Evolutionary conservation across 2,329 filamentous ascomycete species (phyloP), one percentile per base, ranked within the genome.

Genomic region (Endothia cerciana): DNA sequence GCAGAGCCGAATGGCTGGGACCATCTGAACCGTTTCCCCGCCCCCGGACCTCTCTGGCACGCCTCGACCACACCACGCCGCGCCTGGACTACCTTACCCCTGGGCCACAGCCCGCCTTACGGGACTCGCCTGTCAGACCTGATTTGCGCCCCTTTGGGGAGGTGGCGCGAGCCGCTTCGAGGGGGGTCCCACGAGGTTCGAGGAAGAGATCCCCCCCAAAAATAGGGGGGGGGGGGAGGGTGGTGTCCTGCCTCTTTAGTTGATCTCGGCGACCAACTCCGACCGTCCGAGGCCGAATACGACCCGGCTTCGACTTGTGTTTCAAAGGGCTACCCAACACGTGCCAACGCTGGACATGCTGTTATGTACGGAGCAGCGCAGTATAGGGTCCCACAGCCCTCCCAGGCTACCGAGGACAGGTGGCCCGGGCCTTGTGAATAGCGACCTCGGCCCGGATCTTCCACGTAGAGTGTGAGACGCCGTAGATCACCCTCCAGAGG

Each of bases 1-100:
- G 61, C 65, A 65, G 65, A 68, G 66, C 64, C 64, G 66, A 66
- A 63, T 68, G 64, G 64, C 56, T 64, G 66, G 66, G 66, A 66
- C 28, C 60, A 56, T 47, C 59, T 64, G 58, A 57, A 57, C 55
- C 19, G 55, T 55, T 56, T 68, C 66, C 66, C 66, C 66, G 66
- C 66, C 66, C 60, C 64, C 66, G 38, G 63, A 56, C 53, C 53
- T 43, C 58, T 33, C 22, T 49, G 33, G 59, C 59, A 61, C 59
- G 47, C 19, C 30, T 45, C 30, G 33, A 57, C 38, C 25, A 17
- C 30, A 60, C 25, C 40, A n/a, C n/a, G n/a, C n/a, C n/a, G n/a
- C n/a, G n/a, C 57, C n/a, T 45, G 17, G 40, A 11, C n/a, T 51
- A n/a, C 45, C 17, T 36, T n/a, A 57, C 30, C 61, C 61, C 49